phyloP scores from a whole-genome alignment of 495 filamentous ascomycete species.

The Aspergillus conjunctus region DNA sequence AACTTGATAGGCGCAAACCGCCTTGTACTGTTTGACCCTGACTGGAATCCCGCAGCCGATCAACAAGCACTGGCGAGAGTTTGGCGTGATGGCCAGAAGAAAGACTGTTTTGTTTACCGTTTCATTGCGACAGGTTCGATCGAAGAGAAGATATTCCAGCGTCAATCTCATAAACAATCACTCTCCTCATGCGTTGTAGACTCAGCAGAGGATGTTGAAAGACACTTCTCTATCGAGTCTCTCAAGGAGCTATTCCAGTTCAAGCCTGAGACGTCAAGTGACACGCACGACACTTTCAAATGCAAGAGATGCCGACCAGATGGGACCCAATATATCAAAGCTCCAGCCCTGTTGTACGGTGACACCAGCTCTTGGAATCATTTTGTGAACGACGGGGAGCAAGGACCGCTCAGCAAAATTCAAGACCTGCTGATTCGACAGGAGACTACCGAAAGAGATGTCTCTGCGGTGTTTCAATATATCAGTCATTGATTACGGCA shows the following conservation, averaged over 20 bases:
- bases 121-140: conserved; percentile 98
- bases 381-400: conserved; percentile 75
- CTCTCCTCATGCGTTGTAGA: conserved; percentile 98
- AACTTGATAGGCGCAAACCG: conserved; percentile 98
- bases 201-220: conserved; percentile 92
- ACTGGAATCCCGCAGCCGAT: conserved; percentile 99
- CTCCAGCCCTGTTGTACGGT: conserved; percentile 91
- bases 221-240: conserved; percentile 89
- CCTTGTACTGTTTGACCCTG: conserved; percentile 94
- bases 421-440: conserved; percentile 92
- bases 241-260: conserved; percentile 94
- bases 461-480: conserved; percentile 97
- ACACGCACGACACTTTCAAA: conserved; percentile 99
- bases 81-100: conserved; percentile 98
- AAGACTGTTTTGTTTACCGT: conserved; percentile 98
- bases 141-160: conserved; percentile 99
- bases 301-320: conserved; percentile 93
- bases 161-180: conserved; percentile 97
- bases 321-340: conserved; percentile 82
- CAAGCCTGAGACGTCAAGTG: conserved; percentile 76
- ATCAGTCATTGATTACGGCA: conserved; percentile 74
- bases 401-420: conserved; percentile 70
- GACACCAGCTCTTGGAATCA: conserved; percentile 99
- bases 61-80: conserved; percentile 97
- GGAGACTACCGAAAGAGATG: conserved; percentile 74